A percentile compares a stretch with the other conserved stretches of the same genome.
These are phyloP conservation scores for Aspergillus sp. DNA, from an alignment of 2,329 filamentous ascomycete species.

Conservation along the genomic window DNA sequence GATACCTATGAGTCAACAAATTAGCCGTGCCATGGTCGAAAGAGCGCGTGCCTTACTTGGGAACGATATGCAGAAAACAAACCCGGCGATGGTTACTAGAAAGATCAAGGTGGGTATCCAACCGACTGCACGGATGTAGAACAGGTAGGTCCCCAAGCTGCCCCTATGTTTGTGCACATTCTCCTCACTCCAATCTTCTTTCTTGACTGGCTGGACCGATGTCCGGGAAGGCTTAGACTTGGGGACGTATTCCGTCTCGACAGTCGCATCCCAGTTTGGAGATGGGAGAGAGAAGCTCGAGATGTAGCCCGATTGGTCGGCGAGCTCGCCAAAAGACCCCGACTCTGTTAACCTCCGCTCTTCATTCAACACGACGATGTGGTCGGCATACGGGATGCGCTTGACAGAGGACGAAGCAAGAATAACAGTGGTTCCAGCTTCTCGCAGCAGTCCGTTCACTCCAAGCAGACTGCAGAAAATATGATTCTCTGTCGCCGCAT, in stretches of 20 bases:
- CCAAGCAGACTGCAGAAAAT: slow-evolving; percentile 51
- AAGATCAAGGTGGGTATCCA: slow-evolving; percentile 37
- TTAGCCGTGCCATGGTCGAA: background rate
- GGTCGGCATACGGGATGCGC: slow-evolving; percentile 43
- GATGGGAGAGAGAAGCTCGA: slow-evolving; percentile 38
- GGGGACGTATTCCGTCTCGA: background rate
- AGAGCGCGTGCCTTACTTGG: slow-evolving; percentile 29
- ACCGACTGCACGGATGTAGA: slow-evolving; percentile 41
- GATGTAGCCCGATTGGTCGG: slow-evolving; percentile 41
- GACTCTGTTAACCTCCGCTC: slow-evolving; percentile 44
- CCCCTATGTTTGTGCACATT: slow-evolving; percentile 29
- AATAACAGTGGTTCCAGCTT: slow-evolving; percentile 40
- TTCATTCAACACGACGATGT: slow-evolving; percentile 41
- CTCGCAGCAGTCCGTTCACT: slow-evolving; percentile 45
- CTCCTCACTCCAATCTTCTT: slow-evolving; percentile 10
- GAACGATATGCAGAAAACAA: slow-evolving; percentile 45
- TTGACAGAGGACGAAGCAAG: slow-evolving; percentile 42
- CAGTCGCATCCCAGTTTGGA: slow-evolving; percentile 29
- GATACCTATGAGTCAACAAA: slow-evolving; percentile 25
- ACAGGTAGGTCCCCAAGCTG: slow-evolving; percentile 45
- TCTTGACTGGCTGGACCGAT: background rate
- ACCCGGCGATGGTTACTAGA: slow-evolving; percentile 37
- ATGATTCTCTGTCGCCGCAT: slow-evolving; percentile 49
- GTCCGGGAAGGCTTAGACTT: background rate
- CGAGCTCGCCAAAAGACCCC: slow-evolving; percentile 40